Evolutionary conservation across 257 asterid species (phyloP), one percentile per base, ranked within the genome.

Genomic region (Linaria vulgaris): DNA sequence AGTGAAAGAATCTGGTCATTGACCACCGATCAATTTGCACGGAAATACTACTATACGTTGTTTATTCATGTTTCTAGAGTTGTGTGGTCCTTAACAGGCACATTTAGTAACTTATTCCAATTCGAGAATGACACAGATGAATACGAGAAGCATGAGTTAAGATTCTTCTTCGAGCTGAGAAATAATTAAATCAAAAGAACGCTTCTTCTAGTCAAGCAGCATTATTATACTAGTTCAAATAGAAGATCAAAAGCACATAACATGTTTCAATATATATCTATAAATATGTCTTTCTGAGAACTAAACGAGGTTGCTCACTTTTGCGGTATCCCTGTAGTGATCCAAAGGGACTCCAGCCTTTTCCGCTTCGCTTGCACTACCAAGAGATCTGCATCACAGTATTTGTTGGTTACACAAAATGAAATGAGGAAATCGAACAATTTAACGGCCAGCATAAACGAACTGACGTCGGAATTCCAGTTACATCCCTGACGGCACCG

Each of bases 341-440:
- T 72, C 88, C 88, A 87, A 75, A 58, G 94, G 94, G 49, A 87
- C 79, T 44, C 95, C 95, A 56, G 88, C 94, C 79, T 82, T 85
- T 48, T 94, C 87, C 59, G 95, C 95, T 80, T 82, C 95, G 76
- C 83, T 87, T 50, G 95, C 95, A 74, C 90, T 83, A 47, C 80
- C 77, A 63, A 82, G 83, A 72, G 87, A 82, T 79, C 94, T 87
- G 85, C 86, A 77, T 67, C 72, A 79, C 60, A 71, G 55, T 51
- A 68, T n/a, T 67, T 71, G 71, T 66, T 23, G 56, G 68, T 78
- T 68, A n/a, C n/a, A n/a, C n/a, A n/a, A n/a, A n/a, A n/a, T n/a
- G n/a, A n/a, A n/a, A 2, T 27, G 34, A 53, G 0, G 30, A 7
- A 60, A 15, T 43, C 24, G 21, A 58, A 56, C 6, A 65, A 63